Percentiles rank a stretch among this genome's conserved stretches.
phyloP scores from a whole-genome alignment of 768 basidiomycete species.

The Pleurotus cornucopiae region DNA sequence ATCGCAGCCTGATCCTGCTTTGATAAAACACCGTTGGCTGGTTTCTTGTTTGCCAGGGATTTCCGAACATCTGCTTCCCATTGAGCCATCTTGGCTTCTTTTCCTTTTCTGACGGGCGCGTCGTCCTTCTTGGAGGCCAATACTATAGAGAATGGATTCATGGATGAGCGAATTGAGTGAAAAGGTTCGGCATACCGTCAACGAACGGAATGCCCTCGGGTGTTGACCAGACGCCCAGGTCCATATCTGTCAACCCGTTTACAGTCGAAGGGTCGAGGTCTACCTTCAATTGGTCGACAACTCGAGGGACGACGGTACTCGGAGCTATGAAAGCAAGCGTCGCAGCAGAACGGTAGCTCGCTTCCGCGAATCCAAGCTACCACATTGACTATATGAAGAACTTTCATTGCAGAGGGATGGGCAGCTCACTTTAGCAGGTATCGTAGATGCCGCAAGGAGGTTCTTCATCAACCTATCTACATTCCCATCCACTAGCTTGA shows the following conservation, averaged over 20 bases:
- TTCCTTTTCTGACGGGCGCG: conserved; percentile 62
- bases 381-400: no score
- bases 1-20: conserved; percentile 87
- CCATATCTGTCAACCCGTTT: conserved; percentile 61
- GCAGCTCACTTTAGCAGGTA: conserved; percentile 41
- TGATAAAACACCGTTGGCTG: conserved; percentile 50
- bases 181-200: conserved; percentile 51
- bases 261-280: conserved; percentile 65
- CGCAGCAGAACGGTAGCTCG: conserved; percentile 68
- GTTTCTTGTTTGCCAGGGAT: conserved; percentile 78
- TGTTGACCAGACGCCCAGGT: conserved; percentile 82
- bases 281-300: conserved; percentile 60
- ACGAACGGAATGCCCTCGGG: conserved; percentile 77
- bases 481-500: conserved; percentile 47
- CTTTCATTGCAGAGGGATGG: neutral
- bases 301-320: conserved; percentile 53
- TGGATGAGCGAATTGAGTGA: neutral
- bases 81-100: conserved; percentile 83
- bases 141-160: conserved; percentile 36
- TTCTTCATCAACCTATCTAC: conserved; percentile 45
- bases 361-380: conserved; percentile 53
- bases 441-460: conserved; percentile 42
- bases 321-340: conserved; percentile 84
- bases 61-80: conserved; percentile 96
- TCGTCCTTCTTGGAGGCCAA: conserved; percentile 57